Conservation (phyloP, 2,329 filamentous ascomycete genomes). For the Bipolaris gigantea region DNA sequence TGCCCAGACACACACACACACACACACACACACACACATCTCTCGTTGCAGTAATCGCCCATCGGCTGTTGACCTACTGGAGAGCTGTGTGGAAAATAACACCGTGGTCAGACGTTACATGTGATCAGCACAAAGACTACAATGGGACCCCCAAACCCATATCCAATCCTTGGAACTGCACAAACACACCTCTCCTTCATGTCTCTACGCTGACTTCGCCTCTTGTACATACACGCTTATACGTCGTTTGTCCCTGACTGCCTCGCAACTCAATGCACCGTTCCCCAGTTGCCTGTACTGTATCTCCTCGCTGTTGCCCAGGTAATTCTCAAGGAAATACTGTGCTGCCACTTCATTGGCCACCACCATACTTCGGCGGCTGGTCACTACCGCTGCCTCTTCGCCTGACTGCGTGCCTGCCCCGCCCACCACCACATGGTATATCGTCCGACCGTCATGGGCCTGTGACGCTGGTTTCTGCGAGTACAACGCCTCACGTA, state of each 20-base stretch:
- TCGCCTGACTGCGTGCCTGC: neutral
- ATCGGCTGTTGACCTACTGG: neutral
- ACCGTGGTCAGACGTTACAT: constrained; percentile 4
- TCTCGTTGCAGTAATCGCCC: neutral
- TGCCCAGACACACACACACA: neutral
- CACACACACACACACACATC: neutral
- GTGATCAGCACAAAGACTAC: neutral
- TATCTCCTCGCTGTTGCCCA: neutral
- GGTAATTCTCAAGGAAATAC: constrained; percentile 8
- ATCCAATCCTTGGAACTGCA: neutral
- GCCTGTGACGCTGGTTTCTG: constrained; percentile 3
- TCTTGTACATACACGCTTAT: constrained; percentile 6
- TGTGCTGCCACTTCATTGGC: constrained; percentile 10
- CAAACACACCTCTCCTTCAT: neutral
- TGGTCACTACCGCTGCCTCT: neutral
- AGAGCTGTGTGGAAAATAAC: neutral
- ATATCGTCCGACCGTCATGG: constrained; percentile 1
- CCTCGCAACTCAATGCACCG: constrained; percentile 9
- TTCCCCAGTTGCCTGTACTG: constrained; percentile 5
- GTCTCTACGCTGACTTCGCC: constrained; percentile 2
- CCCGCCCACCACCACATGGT: constrained; percentile 2
- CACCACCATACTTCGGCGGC: constrained; percentile 1
- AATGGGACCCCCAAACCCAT: constrained; percentile 1
- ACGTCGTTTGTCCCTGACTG: neutral
- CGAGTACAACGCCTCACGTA: constrained; percentile 13